A percentile compares a stretch with the other conserved stretches of the same genome.
phyloP scores from a whole-genome alignment of 2,329 filamentous ascomycete genomes.

The Tolypocladium inflatum region DNA sequence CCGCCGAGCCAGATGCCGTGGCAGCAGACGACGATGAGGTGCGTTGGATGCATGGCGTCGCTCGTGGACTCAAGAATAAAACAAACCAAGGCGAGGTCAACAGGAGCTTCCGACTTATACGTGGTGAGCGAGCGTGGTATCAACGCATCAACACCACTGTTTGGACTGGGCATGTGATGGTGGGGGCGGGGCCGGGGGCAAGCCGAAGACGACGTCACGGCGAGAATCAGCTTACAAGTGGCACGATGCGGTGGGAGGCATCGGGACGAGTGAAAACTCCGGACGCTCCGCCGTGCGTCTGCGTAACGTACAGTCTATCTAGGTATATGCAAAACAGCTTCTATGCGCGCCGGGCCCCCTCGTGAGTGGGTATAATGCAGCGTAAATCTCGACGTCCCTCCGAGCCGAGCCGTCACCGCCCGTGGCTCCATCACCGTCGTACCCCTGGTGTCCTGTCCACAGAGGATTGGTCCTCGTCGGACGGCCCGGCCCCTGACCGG shows the following conservation, averaged over 20 bases:
- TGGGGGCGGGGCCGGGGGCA: neutral
- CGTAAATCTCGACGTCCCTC: neutral
- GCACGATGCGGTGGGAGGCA: neutral
- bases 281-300: neutral
- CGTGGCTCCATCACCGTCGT: neutral
- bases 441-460: neutral
- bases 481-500: neutral
- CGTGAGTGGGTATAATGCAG: neutral
- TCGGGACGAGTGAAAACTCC: neutral
- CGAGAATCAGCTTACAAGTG: neutral
- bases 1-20: conserved; percentile 69
- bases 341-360: neutral
- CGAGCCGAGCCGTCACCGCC: neutral
- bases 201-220: neutral
- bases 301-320: neutral
- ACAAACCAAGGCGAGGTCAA: neutral
- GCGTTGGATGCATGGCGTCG: conserved; percentile 9
- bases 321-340: neutral
- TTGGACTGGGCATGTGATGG: neutral
- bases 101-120: neutral
- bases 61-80: neutral
- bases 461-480: neutral
- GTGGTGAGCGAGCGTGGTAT: neutral
- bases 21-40: conserved; percentile 74
- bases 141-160: no score